Conservation (phyloP, 2,329 filamentous ascomycete genomes). For the Trichoderma lentiforme region DNA sequence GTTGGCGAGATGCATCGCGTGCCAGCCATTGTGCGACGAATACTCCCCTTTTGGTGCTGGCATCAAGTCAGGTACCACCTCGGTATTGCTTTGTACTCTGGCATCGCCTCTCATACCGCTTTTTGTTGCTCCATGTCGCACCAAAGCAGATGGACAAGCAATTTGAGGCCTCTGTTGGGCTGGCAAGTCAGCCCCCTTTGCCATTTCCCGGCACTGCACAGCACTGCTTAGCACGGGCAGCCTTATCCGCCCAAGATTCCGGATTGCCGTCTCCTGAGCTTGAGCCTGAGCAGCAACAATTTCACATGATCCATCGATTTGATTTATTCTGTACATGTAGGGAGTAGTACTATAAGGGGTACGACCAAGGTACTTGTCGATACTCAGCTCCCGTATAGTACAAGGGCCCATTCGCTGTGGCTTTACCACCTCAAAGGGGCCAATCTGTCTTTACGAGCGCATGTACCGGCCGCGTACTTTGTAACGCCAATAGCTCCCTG, state of each 20-base stretch:
- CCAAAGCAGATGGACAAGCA: not conserved
- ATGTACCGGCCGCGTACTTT: not conserved
- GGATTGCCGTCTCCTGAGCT: not conserved
- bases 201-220: not conserved
- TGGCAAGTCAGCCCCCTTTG: constrained; percentile 3
- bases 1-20: constrained; percentile 1
- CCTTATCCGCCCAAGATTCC: not conserved
- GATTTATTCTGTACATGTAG: not conserved
- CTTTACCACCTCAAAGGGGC: not conserved
- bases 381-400: not conserved
- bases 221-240: not conserved
- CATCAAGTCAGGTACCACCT: not conserved
- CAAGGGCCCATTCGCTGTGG: not conserved
- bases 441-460: not conserved
- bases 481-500: not conserved
- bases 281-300: not conserved
- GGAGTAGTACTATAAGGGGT: not conserved
- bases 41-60: not conserved
- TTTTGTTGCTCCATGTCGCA: not conserved
- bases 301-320: not conserved
- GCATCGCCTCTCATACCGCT: not conserved
- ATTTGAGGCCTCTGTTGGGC: not conserved
- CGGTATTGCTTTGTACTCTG: not conserved
- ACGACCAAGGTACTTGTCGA: not conserved
- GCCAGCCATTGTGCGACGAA: not conserved